A percentile compares a stretch with the other conserved stretches of the same genome.
phyloP scores from a whole-genome alignment of 148 eudicot species.

The Rhododendron kiyosumense region DNA sequence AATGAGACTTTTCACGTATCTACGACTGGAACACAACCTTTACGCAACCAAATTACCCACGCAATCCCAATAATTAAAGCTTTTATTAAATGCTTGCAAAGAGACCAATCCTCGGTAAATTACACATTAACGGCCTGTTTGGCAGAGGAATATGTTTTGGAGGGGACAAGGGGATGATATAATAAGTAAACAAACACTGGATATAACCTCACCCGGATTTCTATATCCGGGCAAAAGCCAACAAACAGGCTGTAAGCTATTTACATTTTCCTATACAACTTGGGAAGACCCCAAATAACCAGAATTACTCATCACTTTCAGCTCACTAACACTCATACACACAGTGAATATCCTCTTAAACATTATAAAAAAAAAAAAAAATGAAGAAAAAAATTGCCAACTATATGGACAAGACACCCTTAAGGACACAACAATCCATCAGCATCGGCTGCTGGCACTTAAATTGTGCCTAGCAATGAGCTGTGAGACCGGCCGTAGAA shows the following conservation, averaged over 20 bases:
- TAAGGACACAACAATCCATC: background rate
- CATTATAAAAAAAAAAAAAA: background rate
- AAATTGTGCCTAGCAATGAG: slow-evolving; percentile 20
- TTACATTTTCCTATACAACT: background rate
- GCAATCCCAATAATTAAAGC: background rate
- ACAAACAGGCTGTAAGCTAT: background rate
- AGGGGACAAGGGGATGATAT: no score
- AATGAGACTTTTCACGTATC: background rate
- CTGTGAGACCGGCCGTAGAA: slow-evolving; percentile 58
- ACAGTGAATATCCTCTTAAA: background rate
- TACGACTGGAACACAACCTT: background rate
- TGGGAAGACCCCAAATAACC: background rate
- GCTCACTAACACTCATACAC: background rate
- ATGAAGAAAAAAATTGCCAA: background rate
- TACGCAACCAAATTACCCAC: background rate
- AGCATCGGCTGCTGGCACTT: slow-evolving; percentile 18
- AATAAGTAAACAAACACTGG: no score
- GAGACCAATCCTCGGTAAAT: background rate
- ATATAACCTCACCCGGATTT: no score
- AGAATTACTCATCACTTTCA: background rate
- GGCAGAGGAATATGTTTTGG: no score
- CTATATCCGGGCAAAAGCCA: no score
- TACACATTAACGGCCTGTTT: background rate
- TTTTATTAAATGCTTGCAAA: background rate
- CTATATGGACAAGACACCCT: background rate